Percentiles rank a stretch among this genome's conserved stretches.
These are phyloP conservation scores for Paracoccidioides brasiliensis DNA, from an alignment of 2,329 filamentous ascomycete species.

Conservation along the genomic window DNA sequence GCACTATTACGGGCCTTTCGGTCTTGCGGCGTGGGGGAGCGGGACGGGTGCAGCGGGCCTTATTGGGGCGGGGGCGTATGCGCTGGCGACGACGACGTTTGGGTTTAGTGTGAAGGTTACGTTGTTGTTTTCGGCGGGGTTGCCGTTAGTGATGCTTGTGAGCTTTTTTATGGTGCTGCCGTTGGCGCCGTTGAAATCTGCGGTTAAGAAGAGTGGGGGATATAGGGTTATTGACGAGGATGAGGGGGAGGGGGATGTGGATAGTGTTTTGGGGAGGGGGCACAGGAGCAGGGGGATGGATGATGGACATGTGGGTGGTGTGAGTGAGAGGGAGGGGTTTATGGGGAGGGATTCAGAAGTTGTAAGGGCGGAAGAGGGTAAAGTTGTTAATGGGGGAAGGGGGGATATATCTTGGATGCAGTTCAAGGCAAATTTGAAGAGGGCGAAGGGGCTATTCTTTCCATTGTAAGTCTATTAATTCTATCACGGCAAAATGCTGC, in stretches of 20 bases:
- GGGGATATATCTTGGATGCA: constrained; percentile 19
- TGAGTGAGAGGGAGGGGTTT: constrained; percentile 21
- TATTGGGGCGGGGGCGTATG: constrained; percentile 76
- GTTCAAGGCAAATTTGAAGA: constrained; percentile 45
- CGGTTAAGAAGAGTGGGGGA: constrained; percentile 38
- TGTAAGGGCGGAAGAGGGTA: not conserved
- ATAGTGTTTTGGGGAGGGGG: constrained; percentile 21
- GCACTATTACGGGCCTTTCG: constrained; percentile 81
- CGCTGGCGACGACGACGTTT: constrained; percentile 68
- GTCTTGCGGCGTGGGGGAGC: constrained; percentile 81
- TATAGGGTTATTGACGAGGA: constrained; percentile 37
- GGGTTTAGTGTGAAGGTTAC: constrained; percentile 61
- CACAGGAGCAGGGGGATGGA: constrained; percentile 13
- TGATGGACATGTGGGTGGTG: not conserved
- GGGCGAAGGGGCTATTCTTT: constrained; percentile 57
- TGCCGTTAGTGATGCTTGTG: constrained; percentile 67
- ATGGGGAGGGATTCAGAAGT: constrained; percentile 14
- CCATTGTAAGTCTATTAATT: constrained; percentile 41
- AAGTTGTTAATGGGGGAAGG: not conserved
- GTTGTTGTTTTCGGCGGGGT: constrained; percentile 61
- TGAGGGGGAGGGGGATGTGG: constrained; percentile 15
- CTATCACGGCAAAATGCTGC: no score
- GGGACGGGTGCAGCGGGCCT: constrained; percentile 84
- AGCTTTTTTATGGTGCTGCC: constrained; percentile 80
- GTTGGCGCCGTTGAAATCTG: constrained; percentile 46